Percentiles rank a stretch among this genome's conserved stretches.
Conservation (phyloP, 2,329 filamentous ascomycete genomes). For the Claviceps monticola region DNA sequence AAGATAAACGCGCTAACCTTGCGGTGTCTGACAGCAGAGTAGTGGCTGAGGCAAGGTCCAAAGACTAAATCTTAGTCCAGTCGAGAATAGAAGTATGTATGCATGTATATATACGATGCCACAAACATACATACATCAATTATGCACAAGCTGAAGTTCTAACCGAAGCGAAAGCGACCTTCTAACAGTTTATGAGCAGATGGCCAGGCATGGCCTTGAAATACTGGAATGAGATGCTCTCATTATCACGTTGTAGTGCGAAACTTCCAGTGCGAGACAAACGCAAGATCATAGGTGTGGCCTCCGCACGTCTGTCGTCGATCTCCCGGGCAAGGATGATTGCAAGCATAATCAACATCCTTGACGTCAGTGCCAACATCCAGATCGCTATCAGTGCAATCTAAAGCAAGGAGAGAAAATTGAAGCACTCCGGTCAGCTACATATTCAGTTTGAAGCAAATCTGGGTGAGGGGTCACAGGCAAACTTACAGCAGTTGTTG, state of each 20-base stretch:
- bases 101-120: not conserved
- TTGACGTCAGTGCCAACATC: not conserved
- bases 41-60: not conserved
- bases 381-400: not conserved
- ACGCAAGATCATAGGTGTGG: not conserved
- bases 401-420: not conserved
- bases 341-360: not conserved
- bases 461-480: not conserved
- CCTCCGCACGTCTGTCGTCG: not conserved
- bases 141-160: not conserved
- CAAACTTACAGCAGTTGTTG: not conserved
- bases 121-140: not conserved
- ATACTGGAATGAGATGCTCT: not conserved
- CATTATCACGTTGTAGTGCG: too few species aligned
- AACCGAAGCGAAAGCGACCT: not conserved
- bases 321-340: not conserved
- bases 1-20: not conserved
- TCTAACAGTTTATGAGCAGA: not conserved
- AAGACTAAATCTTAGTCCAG: not conserved
- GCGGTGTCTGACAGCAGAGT: not conserved
- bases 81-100: too few species aligned
- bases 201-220: too few species aligned
- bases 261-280: not conserved
- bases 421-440: too few species aligned
- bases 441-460: too few species aligned